Evolutionary conservation across 169 alveolate genomes (phyloP).

Genomic region (Cryptosporidium ryanae): DNA sequence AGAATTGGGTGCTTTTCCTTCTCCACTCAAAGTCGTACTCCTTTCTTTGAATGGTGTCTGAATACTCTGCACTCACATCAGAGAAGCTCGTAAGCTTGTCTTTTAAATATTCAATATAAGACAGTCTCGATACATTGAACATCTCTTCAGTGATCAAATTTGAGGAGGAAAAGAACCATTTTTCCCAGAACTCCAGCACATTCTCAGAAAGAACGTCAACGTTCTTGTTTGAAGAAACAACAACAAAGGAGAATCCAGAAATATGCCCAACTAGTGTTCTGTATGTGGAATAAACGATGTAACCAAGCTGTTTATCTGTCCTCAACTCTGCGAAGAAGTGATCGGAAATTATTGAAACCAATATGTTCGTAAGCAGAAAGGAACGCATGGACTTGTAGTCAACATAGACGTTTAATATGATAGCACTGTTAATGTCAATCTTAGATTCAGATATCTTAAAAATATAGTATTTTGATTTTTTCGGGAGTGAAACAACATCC

Average conservation of each 20-base stretch:
- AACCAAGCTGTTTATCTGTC: constrained; percentile 25
- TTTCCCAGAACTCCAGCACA: constrained; percentile 25
- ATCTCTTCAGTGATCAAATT: background rate
- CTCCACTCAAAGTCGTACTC: constrained; percentile 10
- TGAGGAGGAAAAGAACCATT: constrained; percentile 13
- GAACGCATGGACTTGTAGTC: background rate
- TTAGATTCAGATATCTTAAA: background rate
- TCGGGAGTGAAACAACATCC: constrained; percentile 14
- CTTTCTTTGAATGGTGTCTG: background rate
- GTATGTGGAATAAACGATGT: background rate
- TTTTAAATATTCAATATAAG: constrained; percentile 4
- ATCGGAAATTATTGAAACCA: background rate
- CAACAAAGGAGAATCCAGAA: constrained; percentile 8
- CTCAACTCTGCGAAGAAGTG: constrained; percentile 30
- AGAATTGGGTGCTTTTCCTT: background rate
- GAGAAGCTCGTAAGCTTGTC: background rate
- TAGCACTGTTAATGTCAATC: constrained; percentile 12
- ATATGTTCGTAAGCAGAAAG: background rate
- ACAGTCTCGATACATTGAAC: constrained; percentile 4
- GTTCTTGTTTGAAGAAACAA: constrained; percentile 28
- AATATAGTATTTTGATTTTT: constrained; percentile 11
- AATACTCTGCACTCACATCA: background rate
- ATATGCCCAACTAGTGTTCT: background rate
- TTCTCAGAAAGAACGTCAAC: constrained; percentile 5
- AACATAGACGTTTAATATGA: background rate